These are phyloP conservation scores for Spathaspora passalidarum DNA, from an alignment of 805 yeast species.

Conservation along the genomic window DNA sequence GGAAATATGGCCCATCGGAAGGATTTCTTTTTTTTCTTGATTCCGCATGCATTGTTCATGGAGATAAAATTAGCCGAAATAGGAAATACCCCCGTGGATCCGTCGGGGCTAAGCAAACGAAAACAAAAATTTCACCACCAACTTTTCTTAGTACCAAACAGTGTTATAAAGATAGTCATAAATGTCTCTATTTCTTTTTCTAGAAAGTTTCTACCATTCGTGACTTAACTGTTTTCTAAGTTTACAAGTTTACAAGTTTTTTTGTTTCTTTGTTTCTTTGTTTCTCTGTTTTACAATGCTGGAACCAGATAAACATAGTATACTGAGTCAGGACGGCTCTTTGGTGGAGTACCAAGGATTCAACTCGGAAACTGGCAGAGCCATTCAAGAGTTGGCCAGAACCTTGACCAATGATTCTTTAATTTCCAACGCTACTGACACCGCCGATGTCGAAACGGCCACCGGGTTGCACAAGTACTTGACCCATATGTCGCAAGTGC, in stretches of 20 bases:
- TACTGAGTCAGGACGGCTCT: not conserved
- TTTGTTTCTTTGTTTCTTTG: too few relatives aligned
- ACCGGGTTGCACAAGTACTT: constrained; percentile 35
- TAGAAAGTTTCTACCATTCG: too few relatives aligned
- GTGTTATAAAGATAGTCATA: not conserved
- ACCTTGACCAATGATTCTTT: constrained; percentile 24
- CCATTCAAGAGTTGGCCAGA: constrained; percentile 43
- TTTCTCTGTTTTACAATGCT: not conserved
- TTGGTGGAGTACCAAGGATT: constrained; percentile 31
- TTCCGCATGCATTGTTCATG: not conserved
- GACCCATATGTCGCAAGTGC: constrained; percentile 51
- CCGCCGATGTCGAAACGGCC: constrained; percentile 16
- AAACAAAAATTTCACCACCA: not conserved
- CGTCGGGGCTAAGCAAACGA: not conserved
- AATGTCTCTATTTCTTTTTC: not conserved
- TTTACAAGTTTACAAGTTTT: not conserved
- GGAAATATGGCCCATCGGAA: too few relatives aligned
- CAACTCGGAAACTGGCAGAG: constrained; percentile 26
- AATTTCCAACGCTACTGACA: not conserved
- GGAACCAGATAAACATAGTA: not conserved
- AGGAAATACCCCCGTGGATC: not conserved
- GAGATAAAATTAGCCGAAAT: not conserved
- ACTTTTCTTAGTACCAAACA: not conserved
- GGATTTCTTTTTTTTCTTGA: not conserved
- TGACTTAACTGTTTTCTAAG: too few relatives aligned